phyloP scores from a whole-genome alignment of 345 rosid species.

The Citrus sinensis region DNA sequence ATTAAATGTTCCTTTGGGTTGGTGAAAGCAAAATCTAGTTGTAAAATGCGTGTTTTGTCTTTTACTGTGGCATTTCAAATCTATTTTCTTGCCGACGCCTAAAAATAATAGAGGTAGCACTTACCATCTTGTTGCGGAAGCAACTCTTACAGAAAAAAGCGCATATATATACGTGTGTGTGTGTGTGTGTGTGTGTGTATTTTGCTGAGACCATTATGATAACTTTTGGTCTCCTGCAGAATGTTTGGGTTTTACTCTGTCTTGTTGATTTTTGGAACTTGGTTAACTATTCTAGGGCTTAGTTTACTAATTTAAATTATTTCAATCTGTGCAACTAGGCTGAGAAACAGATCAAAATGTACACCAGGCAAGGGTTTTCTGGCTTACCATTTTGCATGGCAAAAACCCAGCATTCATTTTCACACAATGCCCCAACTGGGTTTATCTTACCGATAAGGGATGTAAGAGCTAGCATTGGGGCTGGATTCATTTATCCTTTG shows the following conservation, averaged over 20 bases:
- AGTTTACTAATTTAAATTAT: not conserved
- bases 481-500: slow-evolving; percentile 92
- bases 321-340: slow-evolving; percentile 49
- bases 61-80: not conserved
- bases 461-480: slow-evolving; percentile 95
- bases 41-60: not conserved
- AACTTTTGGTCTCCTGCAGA: not conserved
- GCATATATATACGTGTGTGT: no score
- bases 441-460: slow-evolving; percentile 83
- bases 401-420: slow-evolving; percentile 92
- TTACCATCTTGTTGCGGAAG: not conserved
- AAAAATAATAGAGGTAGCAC: not conserved
- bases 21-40: not conserved
- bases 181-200: no score
- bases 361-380: slow-evolving; percentile 82
- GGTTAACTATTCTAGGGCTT: not conserved
- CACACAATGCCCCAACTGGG: slow-evolving; percentile 76
- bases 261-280: not conserved
- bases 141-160: not conserved
- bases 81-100: not conserved
- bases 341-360: slow-evolving; percentile 95
- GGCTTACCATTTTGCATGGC: slow-evolving; percentile 99
- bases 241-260: not conserved
- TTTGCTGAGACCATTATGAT: not conserved
- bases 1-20: not conserved